Evolutionary conservation across 1,284 basidiomycete species (phyloP), one percentile per base, ranked within the genome.

Genomic region (Erythrobasidium hasegawianum): DNA sequence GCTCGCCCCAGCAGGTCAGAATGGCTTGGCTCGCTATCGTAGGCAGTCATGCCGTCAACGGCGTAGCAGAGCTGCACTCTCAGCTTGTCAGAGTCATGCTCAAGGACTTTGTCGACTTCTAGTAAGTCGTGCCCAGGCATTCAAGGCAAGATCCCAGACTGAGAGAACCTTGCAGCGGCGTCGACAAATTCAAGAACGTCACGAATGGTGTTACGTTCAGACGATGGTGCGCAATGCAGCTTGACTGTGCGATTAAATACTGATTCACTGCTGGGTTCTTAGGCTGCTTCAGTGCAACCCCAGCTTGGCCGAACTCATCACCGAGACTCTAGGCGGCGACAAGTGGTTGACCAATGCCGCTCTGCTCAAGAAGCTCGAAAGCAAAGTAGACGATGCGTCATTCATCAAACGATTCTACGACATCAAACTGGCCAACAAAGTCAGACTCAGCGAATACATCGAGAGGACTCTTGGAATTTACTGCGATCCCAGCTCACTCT

Each of bases 31-130:
- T 91, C 26, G 80, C 80, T 57, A 86, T 76, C 85, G 88, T 80
- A 81, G 88, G 80, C 7, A 79, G 78, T 13, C 79, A 79, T 75
- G 92, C 88, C 77, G 87, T 94, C 74, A 96, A 96, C 74, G 92
- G 93, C 76, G 93, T 96, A 22, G 92, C 93, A n/a, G 92, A 93
- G 81, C 85, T 89, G 1, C 81, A 81, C 75, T 79, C 78, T 24
- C 77, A 78, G 67, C 75, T 81, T 18, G 77, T 82, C 40, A 76
- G 80, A 72, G 72, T 73, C 16, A 90, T 95, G 75, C 81, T 93
- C 78, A 90, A 88, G 73, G 93, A 95, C 80, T 95, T 95, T 74
- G 89, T 91, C 54, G 89, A 92, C 33, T 88, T 87, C 76, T 87
- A 84, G 61, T 64, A 41, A 47, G 61, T 55, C 24, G 22, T 16